Evolutionary conservation across 2,329 filamentous ascomycete genomes (phyloP).

Genomic region (Exophiala phaeomuriformis): DNA sequence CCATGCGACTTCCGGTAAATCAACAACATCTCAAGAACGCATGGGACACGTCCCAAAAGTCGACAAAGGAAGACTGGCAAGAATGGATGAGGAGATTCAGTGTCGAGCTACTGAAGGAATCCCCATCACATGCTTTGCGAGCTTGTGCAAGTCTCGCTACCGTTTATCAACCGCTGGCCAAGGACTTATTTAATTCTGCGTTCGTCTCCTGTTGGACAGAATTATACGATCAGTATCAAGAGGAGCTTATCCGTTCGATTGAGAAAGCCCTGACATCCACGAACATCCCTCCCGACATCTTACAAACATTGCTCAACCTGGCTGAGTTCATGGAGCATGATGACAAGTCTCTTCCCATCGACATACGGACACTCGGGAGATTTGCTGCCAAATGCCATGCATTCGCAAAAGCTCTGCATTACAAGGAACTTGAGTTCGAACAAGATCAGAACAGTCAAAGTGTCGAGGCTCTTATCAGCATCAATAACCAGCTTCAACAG

Average conservation of each 20-base stretch:
- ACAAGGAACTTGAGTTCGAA: conserved; percentile 97
- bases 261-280: conserved; percentile 92
- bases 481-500: conserved; percentile 98
- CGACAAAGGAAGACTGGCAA: conserved; percentile 97
- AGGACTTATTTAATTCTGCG: conserved; percentile 94
- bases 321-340: conserved; percentile 99
- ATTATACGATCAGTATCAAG: conserved; percentile 91
- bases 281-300: conserved; percentile 89
- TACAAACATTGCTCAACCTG: conserved; percentile 88
- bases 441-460: conserved; percentile 94
- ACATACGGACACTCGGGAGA: conserved; percentile 86
- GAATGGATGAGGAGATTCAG: conserved; percentile 98
- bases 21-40: conserved; percentile 94
- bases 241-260: conserved; percentile 91
- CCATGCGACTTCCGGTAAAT: conserved; percentile 90
- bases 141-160: conserved; percentile 88
- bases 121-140: conserved; percentile 86
- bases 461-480: conserved; percentile 94
- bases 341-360: conserved; percentile 94
- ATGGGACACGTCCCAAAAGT: conserved; percentile 95
- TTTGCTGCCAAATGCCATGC: conserved; percentile 96
- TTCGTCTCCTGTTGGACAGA: conserved; percentile 99
- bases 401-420: conserved; percentile 95
- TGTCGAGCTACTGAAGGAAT: conserved; percentile 88
- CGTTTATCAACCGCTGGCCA: conserved; percentile 82